Percentiles rank a stretch among this genome's conserved stretches.
Evolutionary conservation across 805 yeast species (phyloP).

Genomic region (Ogataea henricii): DNA sequence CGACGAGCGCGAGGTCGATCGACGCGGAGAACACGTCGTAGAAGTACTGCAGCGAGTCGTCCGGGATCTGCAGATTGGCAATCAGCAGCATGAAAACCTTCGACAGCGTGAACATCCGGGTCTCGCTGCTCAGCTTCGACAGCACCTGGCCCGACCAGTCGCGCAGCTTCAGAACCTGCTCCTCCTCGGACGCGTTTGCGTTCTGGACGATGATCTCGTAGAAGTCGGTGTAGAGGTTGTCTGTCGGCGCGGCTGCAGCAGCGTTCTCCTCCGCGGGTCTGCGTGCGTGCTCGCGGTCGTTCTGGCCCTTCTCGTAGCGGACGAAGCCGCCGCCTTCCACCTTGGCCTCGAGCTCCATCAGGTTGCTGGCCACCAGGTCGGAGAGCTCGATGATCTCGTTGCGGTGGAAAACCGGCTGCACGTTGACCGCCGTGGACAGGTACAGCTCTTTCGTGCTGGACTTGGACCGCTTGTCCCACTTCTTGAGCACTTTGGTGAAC

Average conservation of each 20-base stretch:
- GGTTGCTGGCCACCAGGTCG: constrained; percentile 66
- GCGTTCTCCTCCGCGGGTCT: background rate
- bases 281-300: constrained; percentile 1
- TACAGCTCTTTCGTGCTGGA: constrained; percentile 93
- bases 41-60: constrained; percentile 53
- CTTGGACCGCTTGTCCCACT: constrained; percentile 97
- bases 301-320: constrained; percentile 26
- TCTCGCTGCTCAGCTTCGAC: constrained; percentile 41
- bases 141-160: constrained; percentile 48
- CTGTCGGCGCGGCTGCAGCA: constrained; percentile 37
- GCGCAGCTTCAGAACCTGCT: constrained; percentile 30
- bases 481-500: constrained; percentile 90
- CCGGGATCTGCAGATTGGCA: constrained; percentile 63
- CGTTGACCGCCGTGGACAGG: constrained; percentile 88
- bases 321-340: constrained; percentile 44
- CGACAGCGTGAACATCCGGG: constrained; percentile 53
- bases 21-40: constrained; percentile 49
- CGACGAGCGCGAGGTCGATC: constrained; percentile 64
- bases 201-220: constrained; percentile 38
- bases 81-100: constrained; percentile 73
- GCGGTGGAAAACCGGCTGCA: constrained; percentile 94
- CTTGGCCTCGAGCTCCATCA: constrained; percentile 75
- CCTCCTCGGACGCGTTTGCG: constrained; percentile 41
- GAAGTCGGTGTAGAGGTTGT: constrained; percentile 73
- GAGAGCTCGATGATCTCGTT: constrained; percentile 82